A percentile compares a stretch with the other conserved stretches of the same genome.
Conservation (phyloP, 2,329 filamentous ascomycete genomes). For the Bipolaris bicolor region DNA sequence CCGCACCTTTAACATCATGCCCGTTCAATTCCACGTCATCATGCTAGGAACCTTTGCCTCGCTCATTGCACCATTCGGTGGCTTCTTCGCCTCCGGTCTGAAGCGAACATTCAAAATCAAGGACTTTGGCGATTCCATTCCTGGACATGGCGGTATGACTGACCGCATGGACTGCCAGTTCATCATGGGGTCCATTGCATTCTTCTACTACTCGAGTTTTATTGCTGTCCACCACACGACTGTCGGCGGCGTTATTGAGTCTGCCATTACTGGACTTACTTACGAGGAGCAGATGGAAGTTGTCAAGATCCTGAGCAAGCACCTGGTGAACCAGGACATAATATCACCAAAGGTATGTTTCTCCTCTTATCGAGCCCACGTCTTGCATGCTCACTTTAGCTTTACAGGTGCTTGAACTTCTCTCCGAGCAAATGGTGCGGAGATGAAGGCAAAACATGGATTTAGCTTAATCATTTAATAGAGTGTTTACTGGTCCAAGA, state of each 20-base stretch:
- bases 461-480: not conserved
- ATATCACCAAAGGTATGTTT: conserved; percentile 60
- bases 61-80: conserved; percentile 94
- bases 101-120: conserved; percentile 99
- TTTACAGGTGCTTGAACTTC: conserved; percentile 33
- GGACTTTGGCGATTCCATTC: conserved; percentile 98
- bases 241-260: conserved; percentile 87
- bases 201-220: conserved; percentile 98
- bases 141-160: conserved; percentile 96
- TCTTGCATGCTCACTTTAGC: conserved; percentile 7
- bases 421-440: conserved; percentile 29
- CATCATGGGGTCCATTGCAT: conserved; percentile 99
- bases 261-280: conserved; percentile 85
- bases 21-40: conserved; percentile 93
- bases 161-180: conserved; percentile 99
- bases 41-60: conserved; percentile 92
- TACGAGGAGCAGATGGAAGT: conserved; percentile 88
- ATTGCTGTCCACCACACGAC: conserved; percentile 86
- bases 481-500: not conserved
- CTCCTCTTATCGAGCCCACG: not conserved
- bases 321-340: conserved; percentile 67
- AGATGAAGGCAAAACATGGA: conserved; percentile 18
- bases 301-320: conserved; percentile 66
- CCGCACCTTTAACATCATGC: conserved; percentile 76
- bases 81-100: conserved; percentile 96